Base-by-base conservation (phyloP, 176 grass and related monocot species). In the Carex cristatella region DNA sequence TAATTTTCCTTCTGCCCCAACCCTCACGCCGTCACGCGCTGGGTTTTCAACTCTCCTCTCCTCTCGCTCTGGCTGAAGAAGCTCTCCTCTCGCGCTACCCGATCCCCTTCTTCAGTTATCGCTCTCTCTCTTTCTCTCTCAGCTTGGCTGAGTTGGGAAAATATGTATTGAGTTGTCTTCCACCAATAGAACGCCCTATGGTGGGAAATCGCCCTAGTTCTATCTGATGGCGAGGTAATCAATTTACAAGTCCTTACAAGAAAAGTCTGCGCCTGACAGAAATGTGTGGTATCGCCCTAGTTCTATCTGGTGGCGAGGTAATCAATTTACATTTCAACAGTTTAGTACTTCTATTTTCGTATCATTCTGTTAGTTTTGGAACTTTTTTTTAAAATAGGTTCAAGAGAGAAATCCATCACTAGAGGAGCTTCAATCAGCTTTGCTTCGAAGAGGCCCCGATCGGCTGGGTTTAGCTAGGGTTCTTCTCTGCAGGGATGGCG, bases 261-360 rank as follows among this genome's bases (percentile, higher is more conserved):
- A 51, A 51, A 51, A 51, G 37, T 27, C 10, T 4, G 18, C 55
- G 57, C 55, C 30, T 46, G 32, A 81, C 5, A 53, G 28, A 32
- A 16, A 95, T 95, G 95, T 98, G 93, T 15, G 93, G 93, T 70
- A 95, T 95, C 64, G 88, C 91, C 54, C 84, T 98, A 35, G 54
- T 95, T 80, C 71, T 95, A 48, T 95, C 90, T 12, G 87, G 90
- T 62, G 88, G 82, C 15, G 63, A 54, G 71, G 79, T 90, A 15
- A 72, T 84, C n/a, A 77, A 76, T 18, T 90, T 7, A 31, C 80
- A 90, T 70, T 38, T 73, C 54, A 84, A 67, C 42, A 65, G 14
- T 42, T 56, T 56, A 73, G 7, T 40, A 68, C 48, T 79, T 55
- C 3, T 51, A 61, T 28, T 65, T 4, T 30, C 23, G 1, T 27